Percentiles rank a stretch among this genome's conserved stretches.
Evolutionary conservation across 2,329 filamentous ascomycete species (phyloP).

Genomic region (Xylariaceae sp.): DNA sequence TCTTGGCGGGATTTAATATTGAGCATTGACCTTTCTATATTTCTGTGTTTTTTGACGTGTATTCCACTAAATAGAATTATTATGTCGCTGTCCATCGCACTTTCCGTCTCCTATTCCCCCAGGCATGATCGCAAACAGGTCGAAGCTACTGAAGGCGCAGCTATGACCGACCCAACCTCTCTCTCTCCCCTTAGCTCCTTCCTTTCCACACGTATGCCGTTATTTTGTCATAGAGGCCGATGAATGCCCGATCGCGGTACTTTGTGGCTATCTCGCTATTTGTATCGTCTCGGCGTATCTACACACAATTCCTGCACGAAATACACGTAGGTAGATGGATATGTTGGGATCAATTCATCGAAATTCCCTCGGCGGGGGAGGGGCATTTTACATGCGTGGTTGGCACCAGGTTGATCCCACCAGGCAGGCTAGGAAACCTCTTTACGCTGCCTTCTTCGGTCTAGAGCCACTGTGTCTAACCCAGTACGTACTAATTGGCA

Average conservation of each 20-base stretch:
- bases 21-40: background rate
- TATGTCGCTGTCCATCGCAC: background rate
- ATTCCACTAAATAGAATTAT: background rate
- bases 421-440: too few species aligned
- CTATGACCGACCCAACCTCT: background rate
- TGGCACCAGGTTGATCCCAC: too few species aligned
- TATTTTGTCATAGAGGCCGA: background rate
- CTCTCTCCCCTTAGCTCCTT: background rate
- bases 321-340: background rate
- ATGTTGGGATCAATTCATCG: background rate
- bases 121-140: background rate
- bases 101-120: background rate
- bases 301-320: background rate
- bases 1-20: background rate
- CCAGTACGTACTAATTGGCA: background rate
- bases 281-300: background rate
- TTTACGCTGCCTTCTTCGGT: too few species aligned
- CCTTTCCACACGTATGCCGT: background rate
- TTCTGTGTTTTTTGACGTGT: background rate
- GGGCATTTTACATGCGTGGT: background rate
- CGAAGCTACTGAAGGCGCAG: background rate
- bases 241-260: background rate
- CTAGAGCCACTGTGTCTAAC: background rate
- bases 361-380: background rate
- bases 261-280: background rate